Percentiles rank a stretch among this genome's conserved stretches.
Conservation (phyloP, 176 grass and related monocot genomes). For the Oryza coarctata region DNA sequence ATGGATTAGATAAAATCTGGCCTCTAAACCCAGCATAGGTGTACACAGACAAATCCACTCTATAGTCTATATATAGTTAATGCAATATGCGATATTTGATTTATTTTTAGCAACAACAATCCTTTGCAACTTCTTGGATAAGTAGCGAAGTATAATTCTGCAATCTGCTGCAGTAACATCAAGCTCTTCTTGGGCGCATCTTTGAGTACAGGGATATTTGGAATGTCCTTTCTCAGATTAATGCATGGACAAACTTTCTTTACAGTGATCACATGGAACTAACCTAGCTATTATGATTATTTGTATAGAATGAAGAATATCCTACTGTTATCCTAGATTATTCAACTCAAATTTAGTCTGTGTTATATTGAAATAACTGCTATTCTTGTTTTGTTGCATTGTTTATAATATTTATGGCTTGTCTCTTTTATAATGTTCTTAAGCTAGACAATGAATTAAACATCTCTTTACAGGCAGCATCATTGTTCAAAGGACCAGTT, state of each 20-base stretch:
- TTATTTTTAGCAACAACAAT: not conserved
- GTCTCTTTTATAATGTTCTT: not conserved
- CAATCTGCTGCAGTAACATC: not conserved
- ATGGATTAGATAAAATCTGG: too few relatives aligned
- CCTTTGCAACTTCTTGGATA: not conserved
- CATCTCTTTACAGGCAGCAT: slow-evolving; percentile 61
- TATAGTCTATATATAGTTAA: slow-evolving; percentile 7
- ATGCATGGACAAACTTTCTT: not conserved
- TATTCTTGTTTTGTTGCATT: not conserved
- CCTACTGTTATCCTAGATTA: not conserved
- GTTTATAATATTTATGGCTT: slow-evolving; percentile 10
- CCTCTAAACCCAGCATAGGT: too few relatives aligned
- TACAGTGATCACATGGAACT: not conserved
- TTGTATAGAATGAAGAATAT: not conserved
- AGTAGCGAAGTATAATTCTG: not conserved
- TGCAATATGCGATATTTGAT: not conserved
- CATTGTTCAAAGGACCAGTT: slow-evolving; percentile 78
- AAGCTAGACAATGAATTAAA: slow-evolving; percentile 4
- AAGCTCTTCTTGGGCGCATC: slow-evolving; percentile 5
- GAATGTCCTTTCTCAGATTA: not conserved
- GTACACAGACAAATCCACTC: too few relatives aligned
- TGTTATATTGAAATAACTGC: not conserved
- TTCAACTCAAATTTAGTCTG: not conserved
- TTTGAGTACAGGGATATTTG: not conserved
- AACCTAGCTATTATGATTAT: not conserved